Conservation (phyloP, 2,329 filamentous ascomycete species). For the Macrophomina tecta region DNA sequence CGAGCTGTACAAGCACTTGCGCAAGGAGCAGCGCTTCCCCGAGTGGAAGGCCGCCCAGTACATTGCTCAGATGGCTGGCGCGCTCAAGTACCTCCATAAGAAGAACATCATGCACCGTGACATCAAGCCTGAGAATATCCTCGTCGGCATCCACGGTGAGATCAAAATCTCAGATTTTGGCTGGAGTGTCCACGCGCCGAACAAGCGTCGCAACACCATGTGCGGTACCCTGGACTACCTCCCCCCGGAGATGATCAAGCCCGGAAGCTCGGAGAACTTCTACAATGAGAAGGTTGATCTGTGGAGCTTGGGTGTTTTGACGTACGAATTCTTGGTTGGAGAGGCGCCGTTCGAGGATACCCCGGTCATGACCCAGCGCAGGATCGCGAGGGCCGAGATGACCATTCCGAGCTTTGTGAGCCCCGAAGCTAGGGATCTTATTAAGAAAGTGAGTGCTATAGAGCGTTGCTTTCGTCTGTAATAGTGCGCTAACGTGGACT, state of each 20-base stretch:
- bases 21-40: conserved; percentile 78
- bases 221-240: conserved; percentile 98
- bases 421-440: conserved; percentile 86
- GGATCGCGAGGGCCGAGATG: conserved; percentile 91
- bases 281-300: conserved; percentile 96
- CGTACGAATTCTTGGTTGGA: conserved; percentile 94
- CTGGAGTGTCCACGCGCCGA: conserved; percentile 97
- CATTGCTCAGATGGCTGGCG: conserved; percentile 88
- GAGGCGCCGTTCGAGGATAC: conserved; percentile 98
- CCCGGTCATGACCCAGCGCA: conserved; percentile 88
- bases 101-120: conserved; percentile 98
- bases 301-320: conserved; percentile 94
- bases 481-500: conserved; percentile 22
- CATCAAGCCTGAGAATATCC: conserved; percentile 97
- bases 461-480: not conserved
- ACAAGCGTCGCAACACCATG: conserved; percentile 91
- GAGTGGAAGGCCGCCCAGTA: conserved; percentile 89
- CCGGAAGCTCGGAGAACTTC: conserved; percentile 79
- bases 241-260: conserved; percentile 95
- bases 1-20: conserved; percentile 86
- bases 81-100: conserved; percentile 87
- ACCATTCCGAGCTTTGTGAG: conserved; percentile 89
- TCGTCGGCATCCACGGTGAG: conserved; percentile 94
- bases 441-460: conserved; percentile 73
- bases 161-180: conserved; percentile 99